Percentiles rank a stretch among this genome's conserved stretches.
Conservation (phyloP, 495 filamentous ascomycete genomes). For the Chaetomium cochliodes region DNA sequence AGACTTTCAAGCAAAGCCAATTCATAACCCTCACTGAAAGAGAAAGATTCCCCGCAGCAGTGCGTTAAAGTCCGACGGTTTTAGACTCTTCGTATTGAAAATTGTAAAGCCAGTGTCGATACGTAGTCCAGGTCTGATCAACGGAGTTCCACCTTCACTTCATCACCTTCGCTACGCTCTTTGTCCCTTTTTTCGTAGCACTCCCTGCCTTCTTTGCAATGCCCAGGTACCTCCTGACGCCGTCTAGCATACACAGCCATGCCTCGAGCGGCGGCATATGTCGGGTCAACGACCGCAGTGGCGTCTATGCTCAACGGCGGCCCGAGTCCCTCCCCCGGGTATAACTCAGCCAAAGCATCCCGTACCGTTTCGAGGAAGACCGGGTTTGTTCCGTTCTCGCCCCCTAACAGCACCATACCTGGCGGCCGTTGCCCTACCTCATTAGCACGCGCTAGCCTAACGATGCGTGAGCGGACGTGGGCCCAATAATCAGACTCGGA, state of each 20-base stretch:
- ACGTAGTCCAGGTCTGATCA: background rate
- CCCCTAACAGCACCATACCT: background rate
- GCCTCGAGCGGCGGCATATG: background rate
- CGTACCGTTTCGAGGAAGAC: background rate
- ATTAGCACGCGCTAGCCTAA: background rate
- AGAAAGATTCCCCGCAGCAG: too few species aligned
- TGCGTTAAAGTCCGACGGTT: too few species aligned
- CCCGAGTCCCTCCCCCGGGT: too few species aligned
- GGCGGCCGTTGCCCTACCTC: background rate
- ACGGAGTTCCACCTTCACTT: background rate
- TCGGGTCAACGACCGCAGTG: background rate
- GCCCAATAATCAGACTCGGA: background rate
- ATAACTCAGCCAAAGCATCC: background rate
- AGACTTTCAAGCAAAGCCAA: too few species aligned
- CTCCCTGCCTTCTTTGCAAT: background rate
- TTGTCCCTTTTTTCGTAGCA: background rate
- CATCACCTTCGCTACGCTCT: background rate
- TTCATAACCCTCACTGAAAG: too few species aligned
- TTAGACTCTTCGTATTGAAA: too few species aligned
- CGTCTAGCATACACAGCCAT: constrained; percentile 1
- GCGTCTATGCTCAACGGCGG: background rate
- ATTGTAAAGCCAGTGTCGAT: too few species aligned
- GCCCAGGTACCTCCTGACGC: background rate
- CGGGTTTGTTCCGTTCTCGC: background rate
- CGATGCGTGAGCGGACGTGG: background rate